Conservation (phyloP, 169 alveolate genomes). For the Plasmodium adleri region DNA sequence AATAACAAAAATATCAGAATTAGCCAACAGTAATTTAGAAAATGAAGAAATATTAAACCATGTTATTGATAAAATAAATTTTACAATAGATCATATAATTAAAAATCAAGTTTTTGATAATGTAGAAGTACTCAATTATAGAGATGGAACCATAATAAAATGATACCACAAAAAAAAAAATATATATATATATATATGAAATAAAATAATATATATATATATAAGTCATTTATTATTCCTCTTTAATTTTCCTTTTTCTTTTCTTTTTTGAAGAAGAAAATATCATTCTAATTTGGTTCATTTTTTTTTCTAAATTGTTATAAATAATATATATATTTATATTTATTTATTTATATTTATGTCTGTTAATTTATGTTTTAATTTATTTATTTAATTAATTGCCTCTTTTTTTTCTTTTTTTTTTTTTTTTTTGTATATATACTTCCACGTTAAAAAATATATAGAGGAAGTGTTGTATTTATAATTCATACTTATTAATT, state of each 20-base stretch:
- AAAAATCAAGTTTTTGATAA: conserved; percentile 14
- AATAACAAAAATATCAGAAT: conserved; percentile 25
- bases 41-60: conserved; percentile 41
- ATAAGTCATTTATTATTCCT: not conserved
- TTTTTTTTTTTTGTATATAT: too few species aligned
- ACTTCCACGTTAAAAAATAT: too few species aligned
- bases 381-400: too few species aligned
- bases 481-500: too few species aligned
- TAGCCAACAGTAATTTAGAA: conserved; percentile 11
- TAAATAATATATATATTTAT: too few species aligned
- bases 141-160: conserved; percentile 70
- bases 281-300: too few species aligned
- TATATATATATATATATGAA: not conserved
- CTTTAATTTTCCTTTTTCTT: conserved; percentile 8
- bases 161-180: conserved; percentile 25
- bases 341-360: too few species aligned
- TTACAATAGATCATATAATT: conserved; percentile 23
- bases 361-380: too few species aligned
- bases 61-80: conserved; percentile 39
- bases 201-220: not conserved
- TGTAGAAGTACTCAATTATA: conserved; percentile 21
- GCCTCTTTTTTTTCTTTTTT: too few species aligned
- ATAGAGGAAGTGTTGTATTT: too few species aligned
- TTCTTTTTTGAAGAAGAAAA: too few species aligned
- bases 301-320: too few species aligned